Base-by-base conservation (phyloP, 768 basidiomycete species). In the Boletus vermiculosoides region DNA sequence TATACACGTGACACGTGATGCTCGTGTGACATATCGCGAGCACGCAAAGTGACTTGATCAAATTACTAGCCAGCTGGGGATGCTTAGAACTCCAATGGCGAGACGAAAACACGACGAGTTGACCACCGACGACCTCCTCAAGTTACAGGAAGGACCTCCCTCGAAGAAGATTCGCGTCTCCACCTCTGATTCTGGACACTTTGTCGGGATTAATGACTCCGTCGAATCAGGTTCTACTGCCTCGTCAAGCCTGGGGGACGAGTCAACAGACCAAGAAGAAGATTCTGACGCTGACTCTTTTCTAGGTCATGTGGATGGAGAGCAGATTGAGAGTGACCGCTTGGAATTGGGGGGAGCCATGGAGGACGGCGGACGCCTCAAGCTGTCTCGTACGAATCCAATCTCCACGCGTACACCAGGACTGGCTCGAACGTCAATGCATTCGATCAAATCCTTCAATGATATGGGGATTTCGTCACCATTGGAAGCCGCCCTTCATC, bases 401-500 rank as follows among this genome's bases (percentile, higher is more conserved):
- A 45, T 59, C 55, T 18, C 59, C 55, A 44, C 55, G 20, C 39
- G 52, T 48, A 33, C 63, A 23, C 41, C 52, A 20, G 45, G 54
- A 48, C 18, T n/a, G 5, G 49, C 65, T 28, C 45, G 44, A 52
- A 51, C 47, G 25, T 34, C 54, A 37, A 54, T 57, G 15, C 55
- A 40, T 46, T 56, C 54, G 25, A 62, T 66, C 4, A 41, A 62
- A 34, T 77, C 81, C 18, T 92, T 89, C 59, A 66, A 72, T 16
- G 77, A 80, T 2, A 74, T 92, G 56, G 85, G 84, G 2, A 78
- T 91, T 57, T 85, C 84, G 0, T 56, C 77, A 3, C 67, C 77
- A 4, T 77, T 99, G 34, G 81, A 85, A 52, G 65, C 74, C 15
- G 85, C 92, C 1, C 77, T 98, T 52, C 74, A 73, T 31, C 80